Base-by-base conservation (phyloP, 768 basidiomycete genomes). In the Hericium coralloides region DNA sequence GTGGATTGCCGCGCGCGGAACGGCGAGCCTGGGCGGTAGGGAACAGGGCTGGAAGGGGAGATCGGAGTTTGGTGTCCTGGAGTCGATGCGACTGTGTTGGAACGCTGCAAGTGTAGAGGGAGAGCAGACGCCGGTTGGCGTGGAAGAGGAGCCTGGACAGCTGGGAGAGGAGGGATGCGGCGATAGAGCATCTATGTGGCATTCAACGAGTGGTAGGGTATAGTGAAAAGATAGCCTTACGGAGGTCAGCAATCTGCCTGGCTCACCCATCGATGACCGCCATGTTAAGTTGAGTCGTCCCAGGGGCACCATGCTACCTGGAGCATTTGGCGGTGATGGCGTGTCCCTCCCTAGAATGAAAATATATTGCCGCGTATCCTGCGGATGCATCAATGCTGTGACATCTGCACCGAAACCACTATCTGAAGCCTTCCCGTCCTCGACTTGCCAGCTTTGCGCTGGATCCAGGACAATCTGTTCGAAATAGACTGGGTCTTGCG, bases 211-310 rank as follows among this genome's bases (percentile, higher is more conserved):
- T 17, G 0, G 15, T 14, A 14, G n/a, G 25, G 25, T 49, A 41
- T 14, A 39, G 18, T 8, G n/a, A 47, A 38, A 49, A 26, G 22
- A 2, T 12, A 10, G 2, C 65, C 79, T 59, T 64, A 81, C 81
- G 9, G 93, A 94, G 2, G 94, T 95, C 31, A 95, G 73, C 2
- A 98, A 75, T 26, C 92, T 79, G 0, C 94, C 95, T 25, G 86
- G 86, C 71, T 95, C 91, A 9, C 91, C 91, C 61, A 85, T 87
- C 3, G 82, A 80, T 7, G 92, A 92, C 48, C 84, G 74, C 95
- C 95, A 98, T 12, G 83, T 81, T 48, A 98, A 86, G 66, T 97
- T 92, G 22, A 95, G 76, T 57, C 88, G 76, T n/a, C 93, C 93
- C 3, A 97, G 79, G 15, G 91, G 81, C 17, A 95, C 78, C 43